Percentiles rank a stretch among this genome's conserved stretches.
These are phyloP conservation scores for Rubroboletus pulcherrimus DNA, from an alignment of 768 basidiomycete species.

Conservation along the genomic window DNA sequence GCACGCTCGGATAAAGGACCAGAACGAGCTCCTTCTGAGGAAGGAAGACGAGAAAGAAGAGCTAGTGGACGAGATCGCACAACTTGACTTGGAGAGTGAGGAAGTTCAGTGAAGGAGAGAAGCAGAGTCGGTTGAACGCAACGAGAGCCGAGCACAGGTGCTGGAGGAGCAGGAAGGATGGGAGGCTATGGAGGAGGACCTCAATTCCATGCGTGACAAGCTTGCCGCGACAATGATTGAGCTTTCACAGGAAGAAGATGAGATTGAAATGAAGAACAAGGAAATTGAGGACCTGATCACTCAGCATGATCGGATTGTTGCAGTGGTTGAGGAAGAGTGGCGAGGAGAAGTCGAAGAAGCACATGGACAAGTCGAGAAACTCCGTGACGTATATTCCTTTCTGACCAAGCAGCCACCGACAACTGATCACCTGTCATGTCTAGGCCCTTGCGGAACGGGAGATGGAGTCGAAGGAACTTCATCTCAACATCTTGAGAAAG, in stretches of 20 bases:
- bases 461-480: slow-evolving; percentile 70
- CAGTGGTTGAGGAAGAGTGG: slow-evolving; percentile 81
- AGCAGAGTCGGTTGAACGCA: slow-evolving; percentile 63
- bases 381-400: slow-evolving; percentile 55
- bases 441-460: slow-evolving; percentile 79
- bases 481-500: slow-evolving; percentile 68
- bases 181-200: slow-evolving; percentile 74
- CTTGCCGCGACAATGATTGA: slow-evolving; percentile 79
- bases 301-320: slow-evolving; percentile 71
- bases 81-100: slow-evolving; percentile 63
- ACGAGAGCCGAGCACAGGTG: slow-evolving; percentile 66
- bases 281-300: slow-evolving; percentile 77
- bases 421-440: neutral
- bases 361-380: slow-evolving; percentile 72
- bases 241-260: slow-evolving; percentile 83
- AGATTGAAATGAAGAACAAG: slow-evolving; percentile 70
- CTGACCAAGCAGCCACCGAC: neutral
- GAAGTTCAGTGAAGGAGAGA: slow-evolving; percentile 58
- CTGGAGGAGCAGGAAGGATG: slow-evolving; percentile 70
- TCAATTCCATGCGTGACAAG: slow-evolving; percentile 71
- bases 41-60: slow-evolving; percentile 73
- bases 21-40: slow-evolving; percentile 49
- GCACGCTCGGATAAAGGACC: slow-evolving; percentile 52
- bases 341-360: slow-evolving; percentile 83
- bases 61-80: slow-evolving; percentile 60